Conservation (phyloP, 805 yeast species). For the Wickerhamomyces alni region DNA sequence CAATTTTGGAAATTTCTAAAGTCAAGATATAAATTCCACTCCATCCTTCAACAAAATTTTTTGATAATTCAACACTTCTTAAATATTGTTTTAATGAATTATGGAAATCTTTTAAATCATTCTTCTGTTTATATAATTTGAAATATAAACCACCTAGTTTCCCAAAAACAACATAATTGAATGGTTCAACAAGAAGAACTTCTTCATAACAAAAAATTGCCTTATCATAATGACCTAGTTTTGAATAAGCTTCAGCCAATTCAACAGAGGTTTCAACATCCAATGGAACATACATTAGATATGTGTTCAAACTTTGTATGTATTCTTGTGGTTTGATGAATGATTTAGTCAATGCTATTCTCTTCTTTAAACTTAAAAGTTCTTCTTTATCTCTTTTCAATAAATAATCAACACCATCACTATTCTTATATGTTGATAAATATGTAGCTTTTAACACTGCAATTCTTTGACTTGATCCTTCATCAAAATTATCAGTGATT, state of each 20-base stretch:
- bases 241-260: constrained; percentile 57
- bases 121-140: constrained; percentile 8
- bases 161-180: constrained; percentile 61
- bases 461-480: constrained; percentile 48
- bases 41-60: constrained; percentile 69
- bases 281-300: constrained; percentile 59
- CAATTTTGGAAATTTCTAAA: constrained; percentile 9
- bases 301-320: constrained; percentile 47
- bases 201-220: constrained; percentile 68
- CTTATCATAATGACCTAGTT: constrained; percentile 56
- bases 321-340: constrained; percentile 28
- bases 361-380: constrained; percentile 17
- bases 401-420: constrained; percentile 32
- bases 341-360: constrained; percentile 15
- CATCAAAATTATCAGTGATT: constrained; percentile 62
- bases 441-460: constrained; percentile 48
- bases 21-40: constrained; percentile 47
- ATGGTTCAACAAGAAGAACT: constrained; percentile 59
- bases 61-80: constrained; percentile 74
- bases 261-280: constrained; percentile 80
- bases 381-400: constrained; percentile 21
- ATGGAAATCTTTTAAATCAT: constrained; percentile 4
- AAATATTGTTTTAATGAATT: constrained; percentile 42
- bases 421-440: constrained; percentile 46
- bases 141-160: constrained; percentile 52